These are phyloP conservation scores for Hypoxylon sp. DNA, from an alignment of 2,329 filamentous ascomycete genomes.

Conservation along the genomic window DNA sequence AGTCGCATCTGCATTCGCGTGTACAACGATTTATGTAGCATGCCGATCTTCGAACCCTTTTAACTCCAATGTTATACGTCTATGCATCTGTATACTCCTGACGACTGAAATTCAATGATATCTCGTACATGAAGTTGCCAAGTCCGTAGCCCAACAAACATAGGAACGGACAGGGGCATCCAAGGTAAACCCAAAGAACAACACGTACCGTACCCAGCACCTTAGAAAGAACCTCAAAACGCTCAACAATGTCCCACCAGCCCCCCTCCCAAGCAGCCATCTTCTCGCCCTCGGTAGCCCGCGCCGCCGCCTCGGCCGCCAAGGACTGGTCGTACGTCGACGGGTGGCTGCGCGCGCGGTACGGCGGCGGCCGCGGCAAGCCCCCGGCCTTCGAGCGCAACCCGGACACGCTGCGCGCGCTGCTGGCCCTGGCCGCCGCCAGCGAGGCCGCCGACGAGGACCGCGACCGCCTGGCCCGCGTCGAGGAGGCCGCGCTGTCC, in stretches of 20 bases:
- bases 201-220: neutral
- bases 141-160: neutral
- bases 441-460: slow-evolving; percentile 84
- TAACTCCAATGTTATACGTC: no score
- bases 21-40: no score
- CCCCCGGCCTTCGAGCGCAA: slow-evolving; percentile 86
- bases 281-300: slow-evolving; percentile 72
- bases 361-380: slow-evolving; percentile 56
- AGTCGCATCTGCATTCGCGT: slow-evolving; percentile 21
- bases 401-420: slow-evolving; percentile 77
- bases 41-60: neutral
- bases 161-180: neutral
- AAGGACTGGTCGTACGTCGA: slow-evolving; percentile 94
- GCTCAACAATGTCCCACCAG: slow-evolving; percentile 46
- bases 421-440: slow-evolving; percentile 75
- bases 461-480: slow-evolving; percentile 60
- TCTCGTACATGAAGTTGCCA: no score
- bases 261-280: slow-evolving; percentile 56
- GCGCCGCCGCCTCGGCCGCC: slow-evolving; percentile 79
- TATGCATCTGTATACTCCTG: no score
- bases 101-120: no score
- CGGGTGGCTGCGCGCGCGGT: slow-evolving; percentile 78
- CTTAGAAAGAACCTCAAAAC: neutral
- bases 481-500: slow-evolving; percentile 67
- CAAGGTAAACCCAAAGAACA: neutral